Conservation (phyloP, 2,329 filamentous ascomycete species). For the Neofusicoccum laricinum region DNA sequence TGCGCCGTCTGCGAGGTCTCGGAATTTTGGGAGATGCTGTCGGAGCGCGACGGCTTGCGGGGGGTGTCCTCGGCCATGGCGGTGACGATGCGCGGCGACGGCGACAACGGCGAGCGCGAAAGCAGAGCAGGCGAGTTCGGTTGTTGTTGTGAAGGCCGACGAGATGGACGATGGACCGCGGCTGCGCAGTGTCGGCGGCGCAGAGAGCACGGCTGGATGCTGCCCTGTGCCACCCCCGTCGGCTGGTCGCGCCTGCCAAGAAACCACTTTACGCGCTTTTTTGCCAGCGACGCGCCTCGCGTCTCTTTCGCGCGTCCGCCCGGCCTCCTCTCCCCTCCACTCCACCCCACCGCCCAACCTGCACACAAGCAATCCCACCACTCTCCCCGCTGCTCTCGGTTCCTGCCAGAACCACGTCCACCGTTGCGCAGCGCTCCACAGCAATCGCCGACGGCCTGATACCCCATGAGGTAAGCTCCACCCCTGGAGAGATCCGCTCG, state of each 20-base stretch:
- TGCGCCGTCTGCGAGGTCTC: constrained; percentile 55
- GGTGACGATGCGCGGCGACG: not conserved
- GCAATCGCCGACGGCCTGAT: not conserved
- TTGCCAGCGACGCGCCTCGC: constrained; percentile 1
- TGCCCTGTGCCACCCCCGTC: not conserved
- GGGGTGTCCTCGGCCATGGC: constrained; percentile 4
- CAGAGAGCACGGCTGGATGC: not conserved
- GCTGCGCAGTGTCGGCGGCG: not conserved
- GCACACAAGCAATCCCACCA: not conserved
- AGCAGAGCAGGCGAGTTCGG: not conserved
- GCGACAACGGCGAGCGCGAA: not conserved
- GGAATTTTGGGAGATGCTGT: constrained; percentile 44
- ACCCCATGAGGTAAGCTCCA: constrained; percentile 12
- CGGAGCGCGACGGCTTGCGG: constrained; percentile 23
- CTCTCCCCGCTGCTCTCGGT: not conserved
- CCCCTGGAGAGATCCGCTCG: constrained; percentile 1
- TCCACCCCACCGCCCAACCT: not conserved
- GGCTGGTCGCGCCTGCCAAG: not conserved
- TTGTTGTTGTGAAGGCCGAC: not conserved
- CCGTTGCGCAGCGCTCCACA: not conserved
- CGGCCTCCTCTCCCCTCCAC: not conserved
- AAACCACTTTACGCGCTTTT: constrained; percentile 1
- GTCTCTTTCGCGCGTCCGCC: not conserved
- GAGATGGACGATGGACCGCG: not conserved
- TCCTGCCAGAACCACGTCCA: not conserved